Percentiles rank a stretch among this genome's conserved stretches.
Evolutionary conservation across 2,329 filamentous ascomycete species (phyloP).

Genomic region (Colletotrichum paranaense): DNA sequence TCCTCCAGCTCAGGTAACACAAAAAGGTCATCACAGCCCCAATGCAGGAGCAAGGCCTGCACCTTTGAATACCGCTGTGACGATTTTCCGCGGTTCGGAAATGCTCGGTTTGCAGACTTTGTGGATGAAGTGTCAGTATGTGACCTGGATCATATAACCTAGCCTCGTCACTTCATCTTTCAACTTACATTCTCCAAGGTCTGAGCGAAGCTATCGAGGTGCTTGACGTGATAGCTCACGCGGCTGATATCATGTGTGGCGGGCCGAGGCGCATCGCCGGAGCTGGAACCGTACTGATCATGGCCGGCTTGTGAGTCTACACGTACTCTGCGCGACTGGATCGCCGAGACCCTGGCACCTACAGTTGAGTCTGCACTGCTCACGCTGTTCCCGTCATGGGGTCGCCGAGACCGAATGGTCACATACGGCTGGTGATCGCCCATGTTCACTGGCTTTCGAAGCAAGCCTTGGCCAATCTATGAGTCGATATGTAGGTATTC

Average conservation of each 20-base stretch:
- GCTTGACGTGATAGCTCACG: slow-evolving; percentile 68
- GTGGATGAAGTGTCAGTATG: slow-evolving; percentile 54
- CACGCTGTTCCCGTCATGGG: slow-evolving; percentile 57
- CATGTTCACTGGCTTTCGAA: not conserved
- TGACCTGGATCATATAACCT: not conserved
- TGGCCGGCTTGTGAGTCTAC: slow-evolving; percentile 30
- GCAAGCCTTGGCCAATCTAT: not conserved
- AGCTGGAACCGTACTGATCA: slow-evolving; percentile 56
- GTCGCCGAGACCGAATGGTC: slow-evolving; percentile 62
- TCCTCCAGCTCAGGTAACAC: slow-evolving; percentile 69
- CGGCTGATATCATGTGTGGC: slow-evolving; percentile 69
- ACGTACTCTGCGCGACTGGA: slow-evolving; percentile 25
- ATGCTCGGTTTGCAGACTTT: slow-evolving; percentile 65
- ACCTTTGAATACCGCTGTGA: slow-evolving; percentile 68
- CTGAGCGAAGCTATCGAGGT: slow-evolving; percentile 65
- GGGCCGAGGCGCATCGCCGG: slow-evolving; percentile 51
- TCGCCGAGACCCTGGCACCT: slow-evolving; percentile 44
- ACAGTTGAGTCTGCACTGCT: slow-evolving; percentile 62
- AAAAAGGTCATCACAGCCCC: slow-evolving; percentile 68
- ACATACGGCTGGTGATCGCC: slow-evolving; percentile 57
- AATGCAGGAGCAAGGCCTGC: slow-evolving; percentile 65
- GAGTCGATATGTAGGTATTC: not conserved
- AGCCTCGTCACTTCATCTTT: no score
- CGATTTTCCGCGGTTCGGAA: slow-evolving; percentile 64
- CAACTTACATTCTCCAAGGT: slow-evolving; percentile 64